Percentiles rank a stretch among this genome's conserved stretches.
phyloP scores from a whole-genome alignment of 1,284 basidiomycete genomes.

The Amylostereum areolatum region DNA sequence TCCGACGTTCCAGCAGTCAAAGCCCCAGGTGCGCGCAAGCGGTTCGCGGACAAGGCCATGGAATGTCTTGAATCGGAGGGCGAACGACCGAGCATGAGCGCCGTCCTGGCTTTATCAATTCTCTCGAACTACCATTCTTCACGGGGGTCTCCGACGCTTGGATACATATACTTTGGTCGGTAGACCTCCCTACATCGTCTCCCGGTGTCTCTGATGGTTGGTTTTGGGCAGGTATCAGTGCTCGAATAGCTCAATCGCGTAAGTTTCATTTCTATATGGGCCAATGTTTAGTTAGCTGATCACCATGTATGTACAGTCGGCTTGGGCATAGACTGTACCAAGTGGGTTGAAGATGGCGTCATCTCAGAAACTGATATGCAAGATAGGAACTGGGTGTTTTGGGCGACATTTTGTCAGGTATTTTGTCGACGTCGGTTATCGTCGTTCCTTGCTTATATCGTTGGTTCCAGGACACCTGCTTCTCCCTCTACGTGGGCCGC shows the following conservation, averaged over 20 bases:
- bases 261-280: slow-evolving; percentile 10
- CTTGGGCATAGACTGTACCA: slow-evolving; percentile 48
- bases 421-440: not conserved
- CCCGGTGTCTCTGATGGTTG: not conserved
- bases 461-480: slow-evolving; percentile 42
- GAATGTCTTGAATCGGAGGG: slow-evolving; percentile 51
- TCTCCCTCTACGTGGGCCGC: slow-evolving; percentile 53
- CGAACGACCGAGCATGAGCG: slow-evolving; percentile 49
- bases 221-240: slow-evolving; percentile 39
- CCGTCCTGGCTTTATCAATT: slow-evolving; percentile 53
- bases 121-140: slow-evolving; percentile 54
- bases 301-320: slow-evolving; percentile 33
- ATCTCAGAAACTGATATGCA: slow-evolving; percentile 44
- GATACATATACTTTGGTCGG: slow-evolving; percentile 54
- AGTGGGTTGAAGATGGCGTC: slow-evolving; percentile 45
- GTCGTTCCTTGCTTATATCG: not conserved
- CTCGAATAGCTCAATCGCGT: slow-evolving; percentile 38
- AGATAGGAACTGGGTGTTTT: slow-evolving; percentile 52
- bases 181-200: not conserved
- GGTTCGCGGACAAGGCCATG: slow-evolving; percentile 51
- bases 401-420: slow-evolving; percentile 47
- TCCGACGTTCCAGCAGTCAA: slow-evolving; percentile 48
- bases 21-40: slow-evolving; percentile 36
- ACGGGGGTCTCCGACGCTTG: slow-evolving; percentile 48
- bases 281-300: not conserved